Evolutionary conservation across 441 rosid species (phyloP), one percentile per base, ranked within the genome.

Genomic region (Macaranga tanarius): DNA sequence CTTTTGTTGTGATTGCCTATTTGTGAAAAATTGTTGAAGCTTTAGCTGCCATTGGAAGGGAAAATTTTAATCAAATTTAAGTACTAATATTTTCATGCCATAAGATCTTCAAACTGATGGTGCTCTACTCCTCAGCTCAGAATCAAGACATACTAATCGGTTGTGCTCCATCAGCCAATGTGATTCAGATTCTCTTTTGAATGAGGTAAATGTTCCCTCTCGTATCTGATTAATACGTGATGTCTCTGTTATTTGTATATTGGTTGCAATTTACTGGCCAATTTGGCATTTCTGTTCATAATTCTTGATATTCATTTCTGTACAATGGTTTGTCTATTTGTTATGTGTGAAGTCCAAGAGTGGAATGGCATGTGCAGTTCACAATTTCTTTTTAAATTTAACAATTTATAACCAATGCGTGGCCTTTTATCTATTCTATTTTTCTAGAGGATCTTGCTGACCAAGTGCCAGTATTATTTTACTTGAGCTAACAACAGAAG

Each of bases 151-250:
- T 31, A 95, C 98, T 55, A 89, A 91, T 80, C 91, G 86, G 83
- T 79, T 95, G 75, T 95, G 99, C 87, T 91, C 99, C 84, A 95
- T 95, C 77, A 95, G 92, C 85, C 93, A 87, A 74, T 95, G 99
- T 85, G 86, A 90, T 82, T 80, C 99, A 52, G 75, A 84, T 75
- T 95, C 99, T 81, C 95, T 95, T 77, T 75, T 90, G 75, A 95
- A 95, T 74, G 97, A 95, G 98, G 99, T 95, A 85, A 65, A 55
- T 20, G 40, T 65, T 62, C 12, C 4, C 57, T 25, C 8, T 68
- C 34, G 51, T 8, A 51, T 67, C 44, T 44, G 25, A 62, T 52
- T 55, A 63, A 55, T 50, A 23, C 17, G 22, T 60, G n/a, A 11
- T 34, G 19, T 55, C 9, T 38, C 7, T 47, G 13, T n/a, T 48